Evolutionary conservation across 2,329 filamentous ascomycete species (phyloP).

Genomic region (Orbilia blumenaviensis): DNA sequence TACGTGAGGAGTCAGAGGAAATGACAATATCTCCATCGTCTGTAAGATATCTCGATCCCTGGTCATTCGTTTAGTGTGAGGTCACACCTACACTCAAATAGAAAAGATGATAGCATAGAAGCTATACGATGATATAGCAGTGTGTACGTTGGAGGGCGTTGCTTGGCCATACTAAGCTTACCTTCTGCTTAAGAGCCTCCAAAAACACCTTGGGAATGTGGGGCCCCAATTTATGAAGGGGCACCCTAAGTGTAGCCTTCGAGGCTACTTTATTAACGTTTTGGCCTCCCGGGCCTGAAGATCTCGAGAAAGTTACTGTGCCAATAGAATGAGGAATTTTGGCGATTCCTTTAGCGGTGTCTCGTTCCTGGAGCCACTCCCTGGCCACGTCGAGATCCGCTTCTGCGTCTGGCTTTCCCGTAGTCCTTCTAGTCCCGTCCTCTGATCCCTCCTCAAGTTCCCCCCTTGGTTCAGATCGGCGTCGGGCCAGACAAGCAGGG

Average conservation of each 20-base stretch:
- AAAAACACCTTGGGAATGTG: conserved; percentile 27
- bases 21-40: conserved; percentile 27
- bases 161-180: background rate
- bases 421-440: too few species aligned
- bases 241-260: conserved; percentile 39
- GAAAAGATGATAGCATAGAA: too few species aligned
- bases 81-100: too few species aligned
- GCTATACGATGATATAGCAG: too few species aligned
- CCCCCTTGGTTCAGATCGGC: too few species aligned
- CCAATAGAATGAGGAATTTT: conserved; percentile 14
- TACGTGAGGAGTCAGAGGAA: conserved; percentile 27
- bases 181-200: conserved; percentile 20
- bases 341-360: background rate
- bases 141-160: too few species aligned
- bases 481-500: background rate
- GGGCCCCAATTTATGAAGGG: conserved; percentile 14
- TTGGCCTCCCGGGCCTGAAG: conserved; percentile 43
- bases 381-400: conserved; percentile 18
- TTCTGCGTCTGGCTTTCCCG: background rate
- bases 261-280: conserved; percentile 45
- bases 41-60: conserved; percentile 16
- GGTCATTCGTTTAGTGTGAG: background rate
- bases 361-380: background rate
- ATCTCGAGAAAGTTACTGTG: conserved; percentile 23
- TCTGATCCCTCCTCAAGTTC: too few species aligned